Percentiles rank a stretch among this genome's conserved stretches.
These are phyloP conservation scores for Epichloe sp. DNA, from an alignment of 2,329 filamentous ascomycete species.

Conservation along the genomic window DNA sequence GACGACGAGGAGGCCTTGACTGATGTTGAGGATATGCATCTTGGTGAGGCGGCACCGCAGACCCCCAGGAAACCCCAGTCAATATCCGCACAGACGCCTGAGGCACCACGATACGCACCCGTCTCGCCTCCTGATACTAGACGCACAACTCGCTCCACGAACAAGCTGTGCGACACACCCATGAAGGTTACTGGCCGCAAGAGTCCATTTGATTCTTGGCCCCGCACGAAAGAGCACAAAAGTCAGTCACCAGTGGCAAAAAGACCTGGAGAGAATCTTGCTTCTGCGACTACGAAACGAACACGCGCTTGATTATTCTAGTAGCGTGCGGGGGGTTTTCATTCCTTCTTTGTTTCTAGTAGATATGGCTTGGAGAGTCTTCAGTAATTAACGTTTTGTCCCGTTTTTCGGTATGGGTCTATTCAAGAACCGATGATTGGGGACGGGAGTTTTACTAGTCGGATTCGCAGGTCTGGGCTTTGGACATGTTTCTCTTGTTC, in stretches of 20 bases:
- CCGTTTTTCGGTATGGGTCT: not conserved
- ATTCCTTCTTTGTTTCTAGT: slow-evolving; percentile 1
- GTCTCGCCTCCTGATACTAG: slow-evolving; percentile 50
- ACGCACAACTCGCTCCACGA: slow-evolving; percentile 43
- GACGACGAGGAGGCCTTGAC: slow-evolving; percentile 49
- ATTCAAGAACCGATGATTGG: not conserved
- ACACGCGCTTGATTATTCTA: slow-evolving; percentile 17
- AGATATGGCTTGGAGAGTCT: not conserved
- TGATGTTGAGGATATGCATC: slow-evolving; percentile 39
- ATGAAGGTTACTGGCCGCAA: slow-evolving; percentile 26
- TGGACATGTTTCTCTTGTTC: not conserved
- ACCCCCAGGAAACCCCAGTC: slow-evolving; percentile 25
- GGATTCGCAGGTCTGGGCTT: not conserved
- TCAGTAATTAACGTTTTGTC: not conserved
- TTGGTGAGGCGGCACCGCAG: slow-evolving; percentile 15
- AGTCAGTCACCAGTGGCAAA: slow-evolving; percentile 32
- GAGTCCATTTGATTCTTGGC: slow-evolving; percentile 57
- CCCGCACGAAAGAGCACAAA: slow-evolving; percentile 45
- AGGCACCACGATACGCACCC: slow-evolving; percentile 41
- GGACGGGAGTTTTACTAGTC: not conserved
- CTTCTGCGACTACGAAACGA: slow-evolving; percentile 21
- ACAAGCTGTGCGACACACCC: slow-evolving; percentile 35
- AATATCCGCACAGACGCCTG: slow-evolving; percentile 31
- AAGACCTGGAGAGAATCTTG: slow-evolving; percentile 23
- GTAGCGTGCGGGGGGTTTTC: not conserved